Evolutionary conservation across 2,329 filamentous ascomycete genomes (phyloP).

Genomic region (Waltergamsia citrina): DNA sequence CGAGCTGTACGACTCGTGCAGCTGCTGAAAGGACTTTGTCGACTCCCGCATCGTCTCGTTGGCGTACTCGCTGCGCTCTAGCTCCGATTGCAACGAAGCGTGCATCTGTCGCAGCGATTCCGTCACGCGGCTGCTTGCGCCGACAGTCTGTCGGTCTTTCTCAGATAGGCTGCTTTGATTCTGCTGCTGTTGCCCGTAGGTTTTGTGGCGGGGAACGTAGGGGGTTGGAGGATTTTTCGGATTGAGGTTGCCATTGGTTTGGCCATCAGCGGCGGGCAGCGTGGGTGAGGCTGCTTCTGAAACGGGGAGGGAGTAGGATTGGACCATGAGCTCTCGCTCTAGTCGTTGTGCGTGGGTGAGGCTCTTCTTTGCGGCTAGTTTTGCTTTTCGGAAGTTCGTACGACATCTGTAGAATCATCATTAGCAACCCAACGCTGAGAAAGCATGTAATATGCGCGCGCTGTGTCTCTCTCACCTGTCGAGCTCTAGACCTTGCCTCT

Average conservation of each 20-base stretch:
- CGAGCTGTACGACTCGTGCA: slow-evolving; percentile 72
- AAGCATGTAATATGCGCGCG: neutral
- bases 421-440: slow-evolving; percentile 3
- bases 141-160: slow-evolving; percentile 63
- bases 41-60: slow-evolving; percentile 81
- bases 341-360: slow-evolving; percentile 63
- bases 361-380: slow-evolving; percentile 67
- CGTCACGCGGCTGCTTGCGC: slow-evolving; percentile 77
- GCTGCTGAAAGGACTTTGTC: slow-evolving; percentile 68
- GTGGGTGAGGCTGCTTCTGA: slow-evolving; percentile 20
- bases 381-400: slow-evolving; percentile 69
- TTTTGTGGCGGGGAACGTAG: slow-evolving; percentile 7
- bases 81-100: slow-evolving; percentile 74
- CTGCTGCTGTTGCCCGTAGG: slow-evolving; percentile 21
- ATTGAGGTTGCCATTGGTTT: slow-evolving; percentile 9
- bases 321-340: slow-evolving; percentile 69
- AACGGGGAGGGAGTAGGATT: slow-evolving; percentile 43
- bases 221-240: slow-evolving; percentile 14
- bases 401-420: slow-evolving; percentile 33
- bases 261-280: neutral
- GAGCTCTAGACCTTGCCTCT: slow-evolving; percentile 60
- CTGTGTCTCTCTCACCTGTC: slow-evolving; percentile 41
- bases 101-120: slow-evolving; percentile 76
- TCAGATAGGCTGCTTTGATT: slow-evolving; percentile 33
- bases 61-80: slow-evolving; percentile 80